Evolutionary conservation across 352 stramenopile genomes (phyloP), one percentile per base, ranked within the genome.

Genomic region (Pythium phragmitis): DNA sequence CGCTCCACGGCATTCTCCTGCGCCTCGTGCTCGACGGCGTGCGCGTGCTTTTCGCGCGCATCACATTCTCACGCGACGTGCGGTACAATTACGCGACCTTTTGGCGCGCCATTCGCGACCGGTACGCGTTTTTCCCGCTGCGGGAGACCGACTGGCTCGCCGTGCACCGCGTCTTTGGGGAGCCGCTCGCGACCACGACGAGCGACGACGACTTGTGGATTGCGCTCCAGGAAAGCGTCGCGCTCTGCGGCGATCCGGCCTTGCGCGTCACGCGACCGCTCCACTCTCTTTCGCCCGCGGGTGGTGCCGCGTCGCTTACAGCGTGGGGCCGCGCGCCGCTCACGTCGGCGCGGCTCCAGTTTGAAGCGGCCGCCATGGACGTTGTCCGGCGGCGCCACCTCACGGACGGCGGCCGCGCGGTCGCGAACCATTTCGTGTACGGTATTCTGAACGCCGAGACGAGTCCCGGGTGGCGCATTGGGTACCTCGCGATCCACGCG

Each of bases 141-240:
- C 58, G 73, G 17, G 69, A 73, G 37, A 74, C 81, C 28, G 56
- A 62, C 56, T 94, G 85, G 85, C 58, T 69, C 26, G 76, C 89
- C 16, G 80, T 92, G 34, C 82, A 84, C 51, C 77, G 82, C 33
- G 71, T 94, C 23, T 94, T 88, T 61, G 85, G 83, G 56, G 79
- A 88, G 52, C 66, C 80, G 36, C 80, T 94, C 19, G 62, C 79
- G 48, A 59, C 68, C 0, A 57, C 69, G 7, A 94, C 83, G 1
- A 91, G 76, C 55, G 83, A 94, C 42, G 82, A 94, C 37, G 85
- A 94, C 49, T 68, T 94, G 13, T 92, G 82, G 82, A 82, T 92
- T 50, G 82, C 85, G 33, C 68, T 92, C 9, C 80, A 91, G 26
- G 83, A 91, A 37, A 91, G 78, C 66, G 70, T 91, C 30, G 81